phyloP scores from a whole-genome alignment of 202 grass and related monocot genomes.

The Dendrocalamus latiflorus region DNA sequence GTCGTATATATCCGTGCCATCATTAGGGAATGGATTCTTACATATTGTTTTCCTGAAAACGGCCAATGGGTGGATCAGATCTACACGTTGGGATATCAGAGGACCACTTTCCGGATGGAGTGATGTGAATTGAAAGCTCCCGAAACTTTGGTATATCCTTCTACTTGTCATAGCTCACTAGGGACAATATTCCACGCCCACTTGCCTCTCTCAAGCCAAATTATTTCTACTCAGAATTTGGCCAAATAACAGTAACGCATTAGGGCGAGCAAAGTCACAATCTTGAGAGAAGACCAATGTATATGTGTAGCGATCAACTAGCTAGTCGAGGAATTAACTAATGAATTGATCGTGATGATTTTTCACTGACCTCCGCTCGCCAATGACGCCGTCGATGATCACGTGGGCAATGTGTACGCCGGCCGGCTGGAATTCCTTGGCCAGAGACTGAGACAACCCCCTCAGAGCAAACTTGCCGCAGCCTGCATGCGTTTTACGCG shows the following conservation, averaged over 20 bases:
- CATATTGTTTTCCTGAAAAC: conserved; percentile 23
- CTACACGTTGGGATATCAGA: conserved; percentile 25
- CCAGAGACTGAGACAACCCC: conserved; percentile 70
- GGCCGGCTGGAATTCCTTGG: conserved; percentile 63
- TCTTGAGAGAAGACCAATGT: background rate
- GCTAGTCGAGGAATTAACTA: background rate
- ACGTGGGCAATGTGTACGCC: conserved; percentile 89
- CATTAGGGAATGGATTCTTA: conserved; percentile 22
- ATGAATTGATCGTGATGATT: background rate
- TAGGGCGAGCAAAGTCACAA: background rate
- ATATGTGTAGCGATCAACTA: background rate
- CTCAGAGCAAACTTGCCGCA: conserved; percentile 84
- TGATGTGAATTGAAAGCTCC: conserved; percentile 2
- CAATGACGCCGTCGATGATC: conserved; percentile 70
- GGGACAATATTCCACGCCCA: conserved; percentile 23
- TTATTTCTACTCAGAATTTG: background rate
- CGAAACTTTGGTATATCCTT: background rate
- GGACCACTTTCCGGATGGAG: conserved; percentile 4
- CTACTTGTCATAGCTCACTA: conserved; percentile 3
- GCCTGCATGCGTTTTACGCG: conserved; percentile 32
- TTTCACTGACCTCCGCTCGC: conserved; percentile 48
- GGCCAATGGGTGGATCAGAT: conserved; percentile 23
- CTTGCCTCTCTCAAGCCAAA: background rate
- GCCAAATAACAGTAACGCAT: background rate
- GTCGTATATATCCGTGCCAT: background rate